A percentile compares a stretch with the other conserved stretches of the same genome.
Evolutionary conservation across 1,284 basidiomycete species (phyloP).

Genomic region (Pholiota adiposa): DNA sequence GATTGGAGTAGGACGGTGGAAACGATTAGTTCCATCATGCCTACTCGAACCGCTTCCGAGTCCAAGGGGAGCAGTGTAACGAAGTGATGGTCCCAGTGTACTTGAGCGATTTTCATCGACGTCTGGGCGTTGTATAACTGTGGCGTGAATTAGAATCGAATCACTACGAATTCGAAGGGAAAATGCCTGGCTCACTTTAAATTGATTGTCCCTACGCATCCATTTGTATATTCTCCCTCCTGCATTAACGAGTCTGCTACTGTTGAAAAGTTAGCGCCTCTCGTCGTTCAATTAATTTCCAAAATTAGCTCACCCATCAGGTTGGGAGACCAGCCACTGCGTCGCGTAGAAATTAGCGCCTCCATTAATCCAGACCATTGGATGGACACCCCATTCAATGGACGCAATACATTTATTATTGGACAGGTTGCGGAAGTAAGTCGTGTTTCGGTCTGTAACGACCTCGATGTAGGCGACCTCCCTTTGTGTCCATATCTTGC

Average conservation of each 20-base stretch:
- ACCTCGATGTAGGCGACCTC: constrained; percentile 40
- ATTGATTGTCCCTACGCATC: background rate
- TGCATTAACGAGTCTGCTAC: background rate
- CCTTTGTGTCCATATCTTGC: constrained; percentile 48
- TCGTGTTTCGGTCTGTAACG: constrained; percentile 38
- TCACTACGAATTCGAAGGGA: too few species aligned
- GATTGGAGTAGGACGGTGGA: constrained; percentile 44
- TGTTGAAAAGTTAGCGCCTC: background rate
- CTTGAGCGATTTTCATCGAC: constrained; percentile 33
- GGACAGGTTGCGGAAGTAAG: constrained; percentile 42
- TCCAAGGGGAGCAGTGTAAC: constrained; percentile 42
- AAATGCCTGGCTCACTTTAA: constrained; percentile 54
- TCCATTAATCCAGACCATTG: constrained; percentile 50
- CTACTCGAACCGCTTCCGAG: constrained; percentile 37
- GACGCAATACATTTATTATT: constrained; percentile 49
- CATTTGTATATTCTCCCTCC: background rate
- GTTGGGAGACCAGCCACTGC: constrained; percentile 52
- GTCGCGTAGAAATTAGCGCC: constrained; percentile 38
- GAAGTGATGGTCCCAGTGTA: constrained; percentile 33
- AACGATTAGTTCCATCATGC: constrained; percentile 41
- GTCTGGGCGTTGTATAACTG: background rate
- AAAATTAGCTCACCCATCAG: constrained; percentile 30
- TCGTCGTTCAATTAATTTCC: background rate
- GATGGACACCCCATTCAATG: constrained; percentile 52
- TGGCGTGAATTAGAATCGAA: background rate